These are phyloP conservation scores for Didymella arachidicola DNA, from an alignment of 2,329 filamentous ascomycete species.

Conservation along the genomic window DNA sequence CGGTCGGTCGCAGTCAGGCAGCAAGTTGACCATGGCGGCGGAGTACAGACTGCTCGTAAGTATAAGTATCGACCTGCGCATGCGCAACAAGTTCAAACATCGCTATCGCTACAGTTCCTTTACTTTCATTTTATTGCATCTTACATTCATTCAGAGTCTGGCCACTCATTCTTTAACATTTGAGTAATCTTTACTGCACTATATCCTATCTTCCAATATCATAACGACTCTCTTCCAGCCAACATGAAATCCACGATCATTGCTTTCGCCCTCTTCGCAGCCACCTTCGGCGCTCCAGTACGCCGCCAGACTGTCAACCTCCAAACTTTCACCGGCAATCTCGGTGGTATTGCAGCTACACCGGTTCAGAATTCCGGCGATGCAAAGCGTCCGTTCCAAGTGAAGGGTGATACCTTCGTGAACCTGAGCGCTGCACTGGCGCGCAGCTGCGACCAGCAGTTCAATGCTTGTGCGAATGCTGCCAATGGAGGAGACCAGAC, in stretches of 20 bases:
- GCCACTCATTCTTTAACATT: slow-evolving; percentile 6
- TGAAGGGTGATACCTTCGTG: slow-evolving; percentile 57
- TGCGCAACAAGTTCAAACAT: neutral
- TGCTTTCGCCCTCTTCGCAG: slow-evolving; percentile 7
- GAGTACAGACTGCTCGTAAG: neutral
- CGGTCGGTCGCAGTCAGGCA: neutral
- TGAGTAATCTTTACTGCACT: neutral
- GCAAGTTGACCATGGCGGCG: neutral
- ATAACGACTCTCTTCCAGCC: neutral
- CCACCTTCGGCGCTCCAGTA: slow-evolving; percentile 2
- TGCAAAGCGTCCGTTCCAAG: slow-evolving; percentile 53
- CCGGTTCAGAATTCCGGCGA: slow-evolving; percentile 60
- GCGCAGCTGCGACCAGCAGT: slow-evolving; percentile 69
- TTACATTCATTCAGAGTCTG: slow-evolving; percentile 17
- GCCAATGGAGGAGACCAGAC: slow-evolving; percentile 61
- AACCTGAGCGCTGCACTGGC: slow-evolving; percentile 64
- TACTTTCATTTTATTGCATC: neutral
- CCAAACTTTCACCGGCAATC: slow-evolving; percentile 54
- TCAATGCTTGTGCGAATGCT: slow-evolving; percentile 66
- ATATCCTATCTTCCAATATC: neutral
- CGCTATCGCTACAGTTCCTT: neutral
- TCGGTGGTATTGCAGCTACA: slow-evolving; percentile 63
- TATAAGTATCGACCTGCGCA: slow-evolving; percentile 1
- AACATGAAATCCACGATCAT: slow-evolving; percentile 12
- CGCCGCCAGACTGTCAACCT: slow-evolving; percentile 28